Evolutionary conservation across 495 filamentous ascomycete genomes (phyloP), one percentile per base, ranked within the genome.

Genomic region (Parachaetomium inaequale): DNA sequence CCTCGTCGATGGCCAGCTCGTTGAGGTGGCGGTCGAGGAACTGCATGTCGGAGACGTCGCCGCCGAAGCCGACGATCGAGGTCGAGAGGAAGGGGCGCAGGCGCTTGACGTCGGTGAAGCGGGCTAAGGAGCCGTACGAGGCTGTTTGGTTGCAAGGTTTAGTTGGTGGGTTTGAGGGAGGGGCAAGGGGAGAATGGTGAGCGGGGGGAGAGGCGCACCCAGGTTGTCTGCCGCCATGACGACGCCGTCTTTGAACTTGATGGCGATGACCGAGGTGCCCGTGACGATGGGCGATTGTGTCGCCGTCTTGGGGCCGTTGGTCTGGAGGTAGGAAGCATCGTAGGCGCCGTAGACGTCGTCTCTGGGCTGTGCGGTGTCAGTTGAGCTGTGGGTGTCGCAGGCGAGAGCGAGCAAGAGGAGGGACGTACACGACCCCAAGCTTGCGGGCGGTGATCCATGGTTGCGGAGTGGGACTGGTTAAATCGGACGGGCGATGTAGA

Each of bases 21-120:
- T 83, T 86, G 61, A 98, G 86, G 62, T 95, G 84, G 56, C 94
- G 90, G 82, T 96, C 88, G 26, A 98, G 86, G 77, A 92, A 91
- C 79, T 98, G 94, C 94, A 98, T 98, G 80, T 98, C 94, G 62
- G 88, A 93, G 57, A 98, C 90, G 79, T 98, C 89, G 76, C 95
- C 90, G 75, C 92, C 88, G 80, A 96, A 93, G 63, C 91, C 88
- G 72, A 98, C 76, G 59, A 97, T 76, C 29, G 88, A 87, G 43
- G 84, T 79, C 66, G 85, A 82, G 76, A 87, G 87, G 77, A 98
- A 98, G 61, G 84, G 81, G 63, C 89, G 90, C 61, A 98, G 89
- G 59, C 84, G 83, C 77, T 97, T 93, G 66, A 97, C 90, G 76
- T 96, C 90, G 68, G 91, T 90, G 82, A 98, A 98, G 68, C 94